Conservation (phyloP, 2,329 filamentous ascomycete species). For the Alternaria sp. region DNA sequence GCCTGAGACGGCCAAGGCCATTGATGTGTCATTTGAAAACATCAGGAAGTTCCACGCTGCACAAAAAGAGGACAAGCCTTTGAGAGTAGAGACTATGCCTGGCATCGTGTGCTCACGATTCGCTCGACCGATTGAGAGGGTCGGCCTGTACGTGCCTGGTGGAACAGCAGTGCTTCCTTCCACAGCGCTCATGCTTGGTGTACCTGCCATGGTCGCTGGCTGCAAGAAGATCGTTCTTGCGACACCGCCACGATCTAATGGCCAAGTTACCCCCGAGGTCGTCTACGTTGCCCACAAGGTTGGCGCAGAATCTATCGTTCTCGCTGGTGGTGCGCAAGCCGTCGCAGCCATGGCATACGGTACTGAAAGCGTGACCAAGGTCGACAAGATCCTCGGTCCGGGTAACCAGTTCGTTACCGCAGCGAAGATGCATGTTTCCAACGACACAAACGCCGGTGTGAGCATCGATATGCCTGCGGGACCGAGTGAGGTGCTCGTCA, state of each 20-base stretch:
- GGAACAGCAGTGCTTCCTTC: constrained; percentile 97
- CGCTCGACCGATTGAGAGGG: constrained; percentile 87
- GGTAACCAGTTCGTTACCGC: constrained; percentile 99
- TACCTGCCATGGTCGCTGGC: constrained; percentile 95
- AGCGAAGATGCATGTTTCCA: constrained; percentile 97
- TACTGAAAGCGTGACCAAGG: constrained; percentile 91
- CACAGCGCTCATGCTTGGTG: constrained; percentile 96
- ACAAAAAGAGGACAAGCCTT: constrained; percentile 80
- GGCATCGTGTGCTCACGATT: constrained; percentile 95
- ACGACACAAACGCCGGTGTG: constrained; percentile 93
- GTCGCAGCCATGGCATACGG: constrained; percentile 97
- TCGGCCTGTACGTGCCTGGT: constrained; percentile 95
- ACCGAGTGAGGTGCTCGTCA: constrained; percentile 93
- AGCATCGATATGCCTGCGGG: constrained; percentile 99
- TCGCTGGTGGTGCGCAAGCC: constrained; percentile 94
- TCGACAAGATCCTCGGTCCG: constrained; percentile 97
- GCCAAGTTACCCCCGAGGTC: constrained; percentile 92
- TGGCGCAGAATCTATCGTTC: constrained; percentile 91
- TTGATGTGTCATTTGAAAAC: constrained; percentile 92
- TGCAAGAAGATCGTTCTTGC: constrained; percentile 95
- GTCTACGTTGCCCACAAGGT: constrained; percentile 98
- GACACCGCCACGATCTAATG: constrained; percentile 86
- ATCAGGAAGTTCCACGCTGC: constrained; percentile 93
- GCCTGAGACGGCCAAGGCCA: constrained; percentile 85
- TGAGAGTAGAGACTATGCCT: constrained; percentile 96